Evolutionary conservation across 768 basidiomycete genomes (phyloP).

Genomic region (Boletellus ananiceps): DNA sequence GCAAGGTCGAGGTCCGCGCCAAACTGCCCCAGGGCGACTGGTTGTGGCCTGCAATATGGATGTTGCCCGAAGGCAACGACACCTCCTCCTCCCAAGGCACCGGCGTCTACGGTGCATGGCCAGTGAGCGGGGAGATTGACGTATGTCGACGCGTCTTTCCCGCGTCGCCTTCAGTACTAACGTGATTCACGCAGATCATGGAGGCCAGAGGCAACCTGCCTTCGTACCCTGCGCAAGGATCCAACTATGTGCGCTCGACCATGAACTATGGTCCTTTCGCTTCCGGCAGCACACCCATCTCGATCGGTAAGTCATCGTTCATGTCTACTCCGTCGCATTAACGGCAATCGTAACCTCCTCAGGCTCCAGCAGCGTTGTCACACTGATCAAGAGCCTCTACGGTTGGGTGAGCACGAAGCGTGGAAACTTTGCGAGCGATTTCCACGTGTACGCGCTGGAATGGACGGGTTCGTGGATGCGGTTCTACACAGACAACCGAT

Average conservation of each 20-base stretch:
- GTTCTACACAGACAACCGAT: conserved; percentile 49
- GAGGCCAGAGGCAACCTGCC: conserved; percentile 48
- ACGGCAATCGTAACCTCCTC: not conserved
- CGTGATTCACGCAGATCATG: conserved; percentile 39
- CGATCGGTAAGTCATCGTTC: conserved; percentile 15
- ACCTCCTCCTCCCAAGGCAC: conserved; percentile 15
- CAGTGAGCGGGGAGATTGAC: conserved; percentile 54
- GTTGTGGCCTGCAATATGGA: conserved; percentile 33
- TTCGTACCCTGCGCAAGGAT: conserved; percentile 39
- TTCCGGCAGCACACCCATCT: conserved; percentile 30
- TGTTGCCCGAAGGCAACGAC: conserved; percentile 26
- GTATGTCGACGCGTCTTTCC: conserved; percentile 31
- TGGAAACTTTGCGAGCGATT: conserved; percentile 42
- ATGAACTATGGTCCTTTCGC: conserved; percentile 65
- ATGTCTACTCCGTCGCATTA: not conserved
- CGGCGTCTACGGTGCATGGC: conserved; percentile 39
- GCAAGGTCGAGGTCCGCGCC: conserved; percentile 56
- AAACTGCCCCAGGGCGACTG: conserved; percentile 54
- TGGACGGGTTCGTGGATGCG: conserved; percentile 56
- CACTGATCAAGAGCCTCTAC: conserved; percentile 35
- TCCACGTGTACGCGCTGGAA: conserved; percentile 54
- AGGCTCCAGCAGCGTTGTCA: conserved; percentile 10
- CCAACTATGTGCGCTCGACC: conserved; percentile 48
- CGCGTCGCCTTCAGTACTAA: not conserved
- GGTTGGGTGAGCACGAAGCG: conserved; percentile 37